A percentile compares a stretch with the other conserved stretches of the same genome.
phyloP scores from a whole-genome alignment of 371 early-diverging fungal genomes.

The Mucor mucedo region DNA sequence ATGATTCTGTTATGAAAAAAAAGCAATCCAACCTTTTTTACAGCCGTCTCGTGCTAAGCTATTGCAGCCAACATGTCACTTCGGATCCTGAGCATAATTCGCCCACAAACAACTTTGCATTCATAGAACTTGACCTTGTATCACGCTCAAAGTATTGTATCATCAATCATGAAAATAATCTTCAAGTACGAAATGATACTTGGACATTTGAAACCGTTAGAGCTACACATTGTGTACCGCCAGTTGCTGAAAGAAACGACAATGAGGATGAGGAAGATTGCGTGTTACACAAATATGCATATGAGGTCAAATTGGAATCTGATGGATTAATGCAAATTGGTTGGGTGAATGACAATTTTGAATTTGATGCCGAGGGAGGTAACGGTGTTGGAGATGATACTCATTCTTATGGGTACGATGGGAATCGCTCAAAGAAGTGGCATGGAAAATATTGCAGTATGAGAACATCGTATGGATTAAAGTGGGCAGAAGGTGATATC shows the following conservation, averaged over 20 bases:
- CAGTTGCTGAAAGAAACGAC: constrained; percentile 1
- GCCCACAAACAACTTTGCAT: constrained; percentile 17
- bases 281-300: constrained; percentile 55
- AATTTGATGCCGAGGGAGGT: constrained; percentile 72
- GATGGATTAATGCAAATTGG: constrained; percentile 77
- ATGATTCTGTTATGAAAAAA: constrained; percentile 18
- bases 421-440: constrained; percentile 71
- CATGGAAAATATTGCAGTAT: constrained; percentile 51
- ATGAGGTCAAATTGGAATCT: constrained; percentile 63
- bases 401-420: constrained; percentile 76
- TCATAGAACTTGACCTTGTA: constrained; percentile 40
- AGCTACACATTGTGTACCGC: constrained; percentile 43
- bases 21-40: constrained; percentile 40
- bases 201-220: constrained; percentile 81
- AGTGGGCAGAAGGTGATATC: constrained; percentile 67
- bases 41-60: constrained; percentile 38
- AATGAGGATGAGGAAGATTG: neutral
- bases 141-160: constrained; percentile 41
- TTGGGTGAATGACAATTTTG: constrained; percentile 61
- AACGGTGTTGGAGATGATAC: constrained; percentile 76
- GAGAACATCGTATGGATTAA: constrained; percentile 56
- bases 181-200: constrained; percentile 49
- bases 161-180: constrained; percentile 36
- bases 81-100: neutral
- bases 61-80: constrained; percentile 30